Base-by-base conservation (phyloP, 2,329 filamentous ascomycete species). In the Fusarium clavum region DNA sequence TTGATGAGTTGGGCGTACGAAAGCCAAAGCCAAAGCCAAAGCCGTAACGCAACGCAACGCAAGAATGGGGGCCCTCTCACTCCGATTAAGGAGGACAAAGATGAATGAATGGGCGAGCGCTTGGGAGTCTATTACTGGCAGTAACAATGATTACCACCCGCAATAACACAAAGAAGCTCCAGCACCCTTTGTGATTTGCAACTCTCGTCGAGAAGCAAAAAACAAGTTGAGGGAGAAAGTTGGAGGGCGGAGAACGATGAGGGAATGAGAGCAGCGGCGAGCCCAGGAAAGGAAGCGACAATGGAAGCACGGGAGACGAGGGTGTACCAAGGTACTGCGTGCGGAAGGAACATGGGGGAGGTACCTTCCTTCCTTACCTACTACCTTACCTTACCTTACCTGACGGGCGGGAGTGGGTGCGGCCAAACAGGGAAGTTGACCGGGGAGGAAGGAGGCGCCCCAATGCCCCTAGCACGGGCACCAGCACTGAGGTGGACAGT, bases 201-300 rank as follows among this genome's bases (percentile, higher is more conserved):
- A 73, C 74, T 77, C 74, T 73, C 70, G 72, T 75, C 56, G 74
- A 72, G 59, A 68, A 67, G 65, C 61, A 69, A 71, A 73, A 69
- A 66, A 75, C 64, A 67, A 75, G 70, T 67, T 67, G 69, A 74
- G 73, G 70, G 66, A 66, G 73, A 74, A 76, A 76, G 75, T 74
- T 77, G 74, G 72, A 70, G 69, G 71, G 76, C 75, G 74, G 76
- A 77, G 76, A 76, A 76, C 73, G 73, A 74, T 77, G 73, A 74
- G 71, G 75, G 74, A 77, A 73, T 70, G 74, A 71, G 71, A 68
- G 72, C 73, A 72, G 68, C 69, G 68, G 63, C 73, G 66, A 73
- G 68, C 63, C 67, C 55, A 74, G 64, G 62, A 72, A 71, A 67
- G 49, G 49, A 72, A 73, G 69, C 67, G 51, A 60, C 61, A 47